These are phyloP conservation scores for Ustilago curta DNA, from an alignment of 1,284 basidiomycete species.

Conservation along the genomic window DNA sequence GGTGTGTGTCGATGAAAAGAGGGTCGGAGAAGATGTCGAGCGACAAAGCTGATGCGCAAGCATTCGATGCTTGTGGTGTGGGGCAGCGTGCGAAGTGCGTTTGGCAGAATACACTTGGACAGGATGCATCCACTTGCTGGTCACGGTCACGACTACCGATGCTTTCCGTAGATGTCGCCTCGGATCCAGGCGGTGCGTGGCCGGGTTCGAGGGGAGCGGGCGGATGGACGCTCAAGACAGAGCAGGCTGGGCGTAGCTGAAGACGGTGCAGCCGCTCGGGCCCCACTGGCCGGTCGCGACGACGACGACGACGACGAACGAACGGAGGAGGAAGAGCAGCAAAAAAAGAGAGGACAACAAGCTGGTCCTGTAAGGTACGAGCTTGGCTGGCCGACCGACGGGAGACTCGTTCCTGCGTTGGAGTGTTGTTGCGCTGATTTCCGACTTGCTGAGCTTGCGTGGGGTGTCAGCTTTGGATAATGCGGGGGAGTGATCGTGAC, in stretches of 20 bases:
- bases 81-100: background rate
- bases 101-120: background rate
- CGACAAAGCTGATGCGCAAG: background rate
- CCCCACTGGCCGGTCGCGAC: conserved; percentile 13
- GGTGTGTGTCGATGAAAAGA: conserved; percentile 5
- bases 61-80: conserved; percentile 1
- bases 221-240: background rate
- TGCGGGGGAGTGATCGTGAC: conserved; percentile 51
- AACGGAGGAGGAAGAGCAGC: background rate
- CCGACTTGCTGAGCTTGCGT: conserved; percentile 7
- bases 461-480: conserved; percentile 16
- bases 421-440: conserved; percentile 3
- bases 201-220: background rate
- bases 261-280: background rate
- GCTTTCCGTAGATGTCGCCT: background rate
- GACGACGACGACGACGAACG: conserved; percentile 26
- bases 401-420: background rate
- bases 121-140: background rate
- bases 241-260: background rate
- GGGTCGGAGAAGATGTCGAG: background rate
- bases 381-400: background rate
- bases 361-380: background rate
- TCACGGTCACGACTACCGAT: background rate
- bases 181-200: background rate
- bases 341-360: conserved; percentile 9